Conservation (phyloP, 805 yeast genomes). For the Metschnikowia noctiluminum region DNA sequence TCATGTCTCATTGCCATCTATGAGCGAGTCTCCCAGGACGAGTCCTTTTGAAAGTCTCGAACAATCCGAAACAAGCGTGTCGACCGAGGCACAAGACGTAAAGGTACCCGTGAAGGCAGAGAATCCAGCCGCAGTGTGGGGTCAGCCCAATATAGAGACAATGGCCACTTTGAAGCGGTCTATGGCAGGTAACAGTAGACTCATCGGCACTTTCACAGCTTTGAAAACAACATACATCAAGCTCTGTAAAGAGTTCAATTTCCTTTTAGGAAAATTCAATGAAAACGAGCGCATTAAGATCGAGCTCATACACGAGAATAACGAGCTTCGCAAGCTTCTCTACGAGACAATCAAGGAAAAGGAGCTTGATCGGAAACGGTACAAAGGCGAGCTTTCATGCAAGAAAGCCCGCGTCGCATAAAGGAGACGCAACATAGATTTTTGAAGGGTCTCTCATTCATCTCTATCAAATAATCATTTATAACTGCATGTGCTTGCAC, state of each 20-base stretch:
- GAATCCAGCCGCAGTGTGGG: not conserved
- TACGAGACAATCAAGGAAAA: slow-evolving; percentile 28
- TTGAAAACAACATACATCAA: slow-evolving; percentile 34
- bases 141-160: slow-evolving; percentile 13
- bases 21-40: slow-evolving; percentile 12
- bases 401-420: not conserved
- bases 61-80: slow-evolving; percentile 13
- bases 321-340: slow-evolving; percentile 29
- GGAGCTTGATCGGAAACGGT: slow-evolving; percentile 19
- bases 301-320: slow-evolving; percentile 35
- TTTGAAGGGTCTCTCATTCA: too few species aligned
- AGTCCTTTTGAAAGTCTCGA: slow-evolving; percentile 12
- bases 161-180: slow-evolving; percentile 20
- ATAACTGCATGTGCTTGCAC: too few species aligned
- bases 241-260: slow-evolving; percentile 38
- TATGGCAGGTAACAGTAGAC: slow-evolving; percentile 25
- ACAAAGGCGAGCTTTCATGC: slow-evolving; percentile 15
- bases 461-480: too few species aligned
- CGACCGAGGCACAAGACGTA: slow-evolving; percentile 8
- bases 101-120: not conserved
- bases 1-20: slow-evolving; percentile 6
- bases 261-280: slow-evolving; percentile 32
- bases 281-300: slow-evolving; percentile 35
- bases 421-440: too few species aligned
- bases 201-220: slow-evolving; percentile 31